Evolutionary conservation across 2,329 filamentous ascomycete species (phyloP).

Genomic region (Verticillium zaregamsianum): DNA sequence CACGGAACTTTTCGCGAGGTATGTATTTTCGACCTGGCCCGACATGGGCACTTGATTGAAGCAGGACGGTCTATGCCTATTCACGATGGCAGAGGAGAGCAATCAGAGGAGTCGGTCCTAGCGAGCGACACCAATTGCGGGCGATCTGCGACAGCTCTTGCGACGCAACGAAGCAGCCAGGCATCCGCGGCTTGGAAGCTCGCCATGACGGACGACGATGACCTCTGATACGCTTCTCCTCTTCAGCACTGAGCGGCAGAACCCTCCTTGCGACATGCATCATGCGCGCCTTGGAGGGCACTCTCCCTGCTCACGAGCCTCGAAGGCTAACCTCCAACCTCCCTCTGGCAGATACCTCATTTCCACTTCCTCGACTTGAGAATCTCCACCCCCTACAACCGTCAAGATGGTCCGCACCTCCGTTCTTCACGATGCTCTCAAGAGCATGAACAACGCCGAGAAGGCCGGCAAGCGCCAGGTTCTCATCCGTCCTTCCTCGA

Average conservation of each 20-base stretch:
- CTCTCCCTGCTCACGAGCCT: slow-evolving; percentile 63
- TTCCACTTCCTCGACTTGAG: slow-evolving; percentile 63
- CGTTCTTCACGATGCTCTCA: slow-evolving; percentile 98
- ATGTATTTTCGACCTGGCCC: slow-evolving; percentile 28
- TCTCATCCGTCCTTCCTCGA: slow-evolving; percentile 94
- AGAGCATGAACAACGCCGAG: slow-evolving; percentile 99
- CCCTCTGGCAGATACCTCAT: slow-evolving; percentile 59
- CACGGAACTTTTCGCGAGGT: slow-evolving; percentile 30
- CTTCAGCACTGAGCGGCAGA: slow-evolving; percentile 65
- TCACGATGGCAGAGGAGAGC: slow-evolving; percentile 56
- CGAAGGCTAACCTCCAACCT: slow-evolving; percentile 54
- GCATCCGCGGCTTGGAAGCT: background rate
- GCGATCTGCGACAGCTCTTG: background rate
- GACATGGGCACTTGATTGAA: slow-evolving; percentile 21
- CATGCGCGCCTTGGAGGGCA: slow-evolving; percentile 49
- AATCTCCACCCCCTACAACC: slow-evolving; percentile 64
- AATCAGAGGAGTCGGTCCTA: slow-evolving; percentile 44
- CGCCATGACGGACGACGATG: background rate
- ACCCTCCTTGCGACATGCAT: slow-evolving; percentile 52
- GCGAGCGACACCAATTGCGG: background rate
- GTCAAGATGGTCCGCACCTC: slow-evolving; percentile 98
- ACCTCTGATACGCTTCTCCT: slow-evolving; percentile 55
- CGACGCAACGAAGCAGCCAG: background rate
- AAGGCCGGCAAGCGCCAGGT: slow-evolving; percentile 99
- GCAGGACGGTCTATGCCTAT: slow-evolving; percentile 36